Evolutionary conservation across 179 eudicot genomes (phyloP), one percentile per base, ranked within the genome.

Genomic region (Pouteria campechiana): DNA sequence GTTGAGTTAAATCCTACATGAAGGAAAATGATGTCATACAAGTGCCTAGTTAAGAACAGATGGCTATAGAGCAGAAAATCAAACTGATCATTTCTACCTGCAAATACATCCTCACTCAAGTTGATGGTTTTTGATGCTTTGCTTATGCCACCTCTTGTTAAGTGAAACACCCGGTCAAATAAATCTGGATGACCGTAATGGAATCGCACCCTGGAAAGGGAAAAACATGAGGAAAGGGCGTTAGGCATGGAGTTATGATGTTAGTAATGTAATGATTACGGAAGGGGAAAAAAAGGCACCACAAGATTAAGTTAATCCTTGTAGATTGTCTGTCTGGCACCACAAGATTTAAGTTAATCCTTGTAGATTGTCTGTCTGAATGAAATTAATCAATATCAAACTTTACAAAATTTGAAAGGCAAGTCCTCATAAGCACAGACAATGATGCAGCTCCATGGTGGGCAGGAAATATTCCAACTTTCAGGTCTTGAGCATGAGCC

Each of bases 101-200:
- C 98, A 67, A 74, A 90, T 53, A 90, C 84, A 69, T 90, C 98
- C 63, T 90, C 98, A 40, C 96, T 90, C 41, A 90, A 72, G 59
- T 90, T 90, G 32, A 90, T 77, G 11, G 96, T 86, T 64, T 69
- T 86, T 43, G 98, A 82, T 37, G 94, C 96, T 73, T 90, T 90
- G 83, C 98, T 90, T 45, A 90, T 68, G 46, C 98, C 98, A 48
- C 98, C 98, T 67, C 94, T 61, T 55, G 98, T 90, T 45, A 90
- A 61, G 78, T 90, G 98, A 70, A 90, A 90, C 37, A 90, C 61
- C 64, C 98, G 65, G 73, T 90, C 98, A 63, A 90, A 90, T 31
- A 90, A 38, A 75, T 90, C 98, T 48, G 98, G 96, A 67, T 90
- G 98, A 31, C 98, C 98, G 41, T 90, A 90, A 50, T 90, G 98